A percentile compares a stretch with the other conserved stretches of the same genome.
phyloP scores from a whole-genome alignment of 73 alveolate genomes.

The Paramecium tetraurelia region DNA sequence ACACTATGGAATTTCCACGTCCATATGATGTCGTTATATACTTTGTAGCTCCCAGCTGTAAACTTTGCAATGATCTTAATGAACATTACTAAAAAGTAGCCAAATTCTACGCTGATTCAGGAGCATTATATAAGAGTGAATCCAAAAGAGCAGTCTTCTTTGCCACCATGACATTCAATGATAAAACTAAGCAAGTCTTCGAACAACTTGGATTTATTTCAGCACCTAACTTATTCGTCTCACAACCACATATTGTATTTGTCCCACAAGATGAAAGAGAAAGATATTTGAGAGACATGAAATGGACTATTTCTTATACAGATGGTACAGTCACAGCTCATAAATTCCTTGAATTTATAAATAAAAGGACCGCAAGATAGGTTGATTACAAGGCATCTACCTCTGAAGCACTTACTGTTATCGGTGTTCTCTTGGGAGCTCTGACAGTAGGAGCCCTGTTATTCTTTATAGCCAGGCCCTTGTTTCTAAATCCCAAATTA shows the following conservation, averaged over 20 bases:
- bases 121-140: slow-evolving; percentile 46
- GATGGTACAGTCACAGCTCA: slow-evolving; percentile 45
- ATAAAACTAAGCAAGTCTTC: neutral
- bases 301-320: slow-evolving; percentile 55
- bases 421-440: slow-evolving; percentile 28
- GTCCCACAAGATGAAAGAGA: slow-evolving; percentile 55
- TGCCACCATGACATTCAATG: slow-evolving; percentile 54
- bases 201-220: slow-evolving; percentile 50
- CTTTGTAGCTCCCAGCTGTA: slow-evolving; percentile 57
- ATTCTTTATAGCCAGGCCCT: neutral
- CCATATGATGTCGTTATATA: slow-evolving; percentile 59
- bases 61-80: slow-evolving; percentile 14
- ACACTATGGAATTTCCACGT: slow-evolving; percentile 55
- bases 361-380: slow-evolving; percentile 61
- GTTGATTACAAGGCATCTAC: slow-evolving; percentile 53
- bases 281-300: slow-evolving; percentile 47
- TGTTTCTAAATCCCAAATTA: slow-evolving; percentile 51
- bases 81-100: slow-evolving; percentile 26
- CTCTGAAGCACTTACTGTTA: slow-evolving; percentile 48
- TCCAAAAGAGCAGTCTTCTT: slow-evolving; percentile 54
- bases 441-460: neutral
- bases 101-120: slow-evolving; percentile 20
- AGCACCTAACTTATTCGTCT: slow-evolving; percentile 57
- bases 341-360: slow-evolving; percentile 44
- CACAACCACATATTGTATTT: slow-evolving; percentile 47